phyloP scores from a whole-genome alignment of 2,329 filamentous ascomycete genomes.

The Talaromyces atroroseus region DNA sequence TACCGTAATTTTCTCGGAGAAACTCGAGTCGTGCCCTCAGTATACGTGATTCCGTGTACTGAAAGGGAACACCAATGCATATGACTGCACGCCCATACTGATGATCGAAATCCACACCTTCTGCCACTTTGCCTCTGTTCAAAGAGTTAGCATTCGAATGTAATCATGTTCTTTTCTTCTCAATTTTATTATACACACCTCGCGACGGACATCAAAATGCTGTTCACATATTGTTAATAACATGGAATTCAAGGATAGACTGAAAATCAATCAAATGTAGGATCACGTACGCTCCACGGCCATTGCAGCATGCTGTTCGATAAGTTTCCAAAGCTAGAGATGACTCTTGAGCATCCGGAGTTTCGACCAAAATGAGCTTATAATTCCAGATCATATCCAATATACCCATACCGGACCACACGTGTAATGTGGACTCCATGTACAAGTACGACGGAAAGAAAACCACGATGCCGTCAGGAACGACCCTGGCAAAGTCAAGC shows the following conservation, averaged over 20 bases:
- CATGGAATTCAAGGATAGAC: background rate
- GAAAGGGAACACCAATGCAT: slow-evolving; percentile 95
- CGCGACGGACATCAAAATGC: slow-evolving; percentile 14
- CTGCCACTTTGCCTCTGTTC: slow-evolving; percentile 81
- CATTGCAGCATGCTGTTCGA: slow-evolving; percentile 95
- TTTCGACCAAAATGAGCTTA: slow-evolving; percentile 96
- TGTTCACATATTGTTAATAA: background rate
- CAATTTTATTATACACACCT: slow-evolving; percentile 5
- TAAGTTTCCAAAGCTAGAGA: slow-evolving; percentile 94
- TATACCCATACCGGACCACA: slow-evolving; percentile 99
- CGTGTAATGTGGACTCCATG: slow-evolving; percentile 98
- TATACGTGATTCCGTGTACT: slow-evolving; percentile 97
- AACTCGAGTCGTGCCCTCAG: slow-evolving; percentile 94
- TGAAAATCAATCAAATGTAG: too few relatives aligned
- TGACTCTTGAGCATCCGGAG: slow-evolving; percentile 94
- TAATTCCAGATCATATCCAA: slow-evolving; percentile 98
- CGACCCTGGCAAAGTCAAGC: slow-evolving; percentile 92
- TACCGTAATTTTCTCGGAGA: slow-evolving; percentile 92
- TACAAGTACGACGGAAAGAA: slow-evolving; percentile 99
- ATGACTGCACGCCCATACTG: slow-evolving; percentile 94
- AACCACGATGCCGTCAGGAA: slow-evolving; percentile 95
- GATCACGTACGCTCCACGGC: slow-evolving; percentile 62
- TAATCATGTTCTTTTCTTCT: background rate
- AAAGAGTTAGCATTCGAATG: slow-evolving; percentile 1
- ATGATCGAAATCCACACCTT: slow-evolving; percentile 98